phyloP scores from a whole-genome alignment of 139 green algal species.

The Tetraselmis striata region DNA sequence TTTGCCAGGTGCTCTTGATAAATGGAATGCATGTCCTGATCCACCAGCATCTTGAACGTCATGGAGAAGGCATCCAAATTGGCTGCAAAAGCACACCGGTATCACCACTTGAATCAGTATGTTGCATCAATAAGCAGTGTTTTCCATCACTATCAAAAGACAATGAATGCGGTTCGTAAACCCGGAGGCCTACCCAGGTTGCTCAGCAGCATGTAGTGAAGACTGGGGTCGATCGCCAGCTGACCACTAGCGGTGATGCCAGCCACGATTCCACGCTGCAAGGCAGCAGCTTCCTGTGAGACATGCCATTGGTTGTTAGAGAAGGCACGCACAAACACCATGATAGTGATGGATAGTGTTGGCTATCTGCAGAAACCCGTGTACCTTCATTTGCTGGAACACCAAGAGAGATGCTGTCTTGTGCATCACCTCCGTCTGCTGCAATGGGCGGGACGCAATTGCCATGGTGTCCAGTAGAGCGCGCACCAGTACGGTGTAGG shows the following conservation, averaged over 20 bases:
- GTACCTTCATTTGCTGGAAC: neutral
- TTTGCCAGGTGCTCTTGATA: neutral
- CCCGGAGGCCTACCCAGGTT: neutral
- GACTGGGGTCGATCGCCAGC: neutral
- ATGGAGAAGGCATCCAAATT: neutral
- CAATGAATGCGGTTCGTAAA: neutral
- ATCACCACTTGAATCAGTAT: neutral
- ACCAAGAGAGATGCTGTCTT: neutral
- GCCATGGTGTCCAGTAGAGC: neutral
- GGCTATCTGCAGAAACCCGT: neutral
- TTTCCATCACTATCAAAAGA: too few species aligned
- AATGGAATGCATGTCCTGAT: neutral
- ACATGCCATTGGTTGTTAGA: too few species aligned
- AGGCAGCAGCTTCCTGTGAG: neutral
- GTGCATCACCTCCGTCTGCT: neutral
- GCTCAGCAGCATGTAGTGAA: neutral
- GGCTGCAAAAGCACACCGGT: neutral
- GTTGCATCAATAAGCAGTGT: too few species aligned
- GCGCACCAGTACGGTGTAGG: neutral
- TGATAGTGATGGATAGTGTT: neutral
- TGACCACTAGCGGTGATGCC: neutral
- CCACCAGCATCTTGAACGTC: neutral
- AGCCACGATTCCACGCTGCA: neutral
- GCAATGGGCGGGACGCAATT: neutral
- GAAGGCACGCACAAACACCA: too few species aligned